Conservation (phyloP, 2,329 filamentous ascomycete species). For the Trichoderma guizhouense region DNA sequence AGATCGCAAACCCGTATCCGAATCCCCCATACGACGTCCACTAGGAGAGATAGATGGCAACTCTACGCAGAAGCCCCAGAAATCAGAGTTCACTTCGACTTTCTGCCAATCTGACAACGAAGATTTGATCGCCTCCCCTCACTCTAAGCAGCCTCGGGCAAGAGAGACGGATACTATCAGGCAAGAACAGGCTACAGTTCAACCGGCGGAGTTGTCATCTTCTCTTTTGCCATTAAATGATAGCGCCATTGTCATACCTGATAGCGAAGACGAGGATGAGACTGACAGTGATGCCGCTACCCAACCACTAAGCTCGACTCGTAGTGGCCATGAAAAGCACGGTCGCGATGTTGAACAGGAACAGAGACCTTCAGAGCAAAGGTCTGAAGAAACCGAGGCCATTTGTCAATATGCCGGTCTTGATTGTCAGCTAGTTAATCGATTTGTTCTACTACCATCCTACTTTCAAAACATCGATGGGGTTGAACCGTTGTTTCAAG, state of each 20-base stretch:
- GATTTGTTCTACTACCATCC: slow-evolving; percentile 41
- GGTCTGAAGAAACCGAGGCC: neutral
- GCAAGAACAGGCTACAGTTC: neutral
- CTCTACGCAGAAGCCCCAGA: slow-evolving; percentile 15
- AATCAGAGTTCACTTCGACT: neutral
- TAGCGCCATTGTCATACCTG: slow-evolving; percentile 10
- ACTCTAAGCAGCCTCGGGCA: neutral
- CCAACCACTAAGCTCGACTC: neutral
- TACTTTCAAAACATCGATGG: slow-evolving; percentile 38
- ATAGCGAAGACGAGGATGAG: neutral
- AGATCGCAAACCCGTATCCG: neutral
- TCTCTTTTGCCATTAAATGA: neutral
- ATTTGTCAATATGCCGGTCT: slow-evolving; percentile 34
- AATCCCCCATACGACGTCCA: slow-evolving; percentile 21
- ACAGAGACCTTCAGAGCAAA: neutral
- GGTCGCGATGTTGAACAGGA: neutral
- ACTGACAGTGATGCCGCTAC: neutral
- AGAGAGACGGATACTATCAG: neutral
- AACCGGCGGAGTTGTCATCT: neutral
- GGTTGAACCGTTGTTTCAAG: slow-evolving; percentile 37
- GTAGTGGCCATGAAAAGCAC: neutral
- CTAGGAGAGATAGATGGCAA: slow-evolving; percentile 27
- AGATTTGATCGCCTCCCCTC: neutral
- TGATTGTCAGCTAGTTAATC: slow-evolving; percentile 38
- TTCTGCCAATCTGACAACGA: neutral